Evolutionary conservation across 2,329 filamentous ascomycete genomes (phyloP).

Genomic region (Clonostachys rhizophaga): DNA sequence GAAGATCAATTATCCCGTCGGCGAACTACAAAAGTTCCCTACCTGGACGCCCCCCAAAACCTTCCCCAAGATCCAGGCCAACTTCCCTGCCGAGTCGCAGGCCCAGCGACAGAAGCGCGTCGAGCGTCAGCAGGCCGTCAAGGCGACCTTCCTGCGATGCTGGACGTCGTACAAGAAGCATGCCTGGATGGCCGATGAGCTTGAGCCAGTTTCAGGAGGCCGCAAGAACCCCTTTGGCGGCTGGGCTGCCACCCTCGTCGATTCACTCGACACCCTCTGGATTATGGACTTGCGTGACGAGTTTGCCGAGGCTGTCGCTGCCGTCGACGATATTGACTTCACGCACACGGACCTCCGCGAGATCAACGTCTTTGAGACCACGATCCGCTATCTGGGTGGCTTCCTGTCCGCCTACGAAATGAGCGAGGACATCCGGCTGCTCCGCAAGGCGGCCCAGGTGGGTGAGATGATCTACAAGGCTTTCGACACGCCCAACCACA

Average conservation of each 20-base stretch:
- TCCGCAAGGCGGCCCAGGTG: constrained; percentile 44
- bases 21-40: no score
- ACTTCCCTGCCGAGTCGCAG: constrained; percentile 16
- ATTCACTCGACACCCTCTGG: constrained; percentile 56
- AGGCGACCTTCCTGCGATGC: constrained; percentile 4
- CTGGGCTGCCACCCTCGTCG: constrained; percentile 56
- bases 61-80: constrained; percentile 25
- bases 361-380: constrained; percentile 50
- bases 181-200: constrained; percentile 49
- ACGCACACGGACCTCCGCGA: constrained; percentile 33
- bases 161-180: constrained; percentile 47
- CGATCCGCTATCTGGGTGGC: constrained; percentile 47
- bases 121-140: constrained; percentile 4
- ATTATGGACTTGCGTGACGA: constrained; percentile 57
- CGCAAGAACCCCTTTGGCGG: constrained; percentile 43
- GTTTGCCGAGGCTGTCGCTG: constrained; percentile 47
- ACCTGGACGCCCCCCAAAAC: no score
- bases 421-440: constrained; percentile 34
- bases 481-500: constrained; percentile 49
- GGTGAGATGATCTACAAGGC: constrained; percentile 49
- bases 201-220: constrained; percentile 40
- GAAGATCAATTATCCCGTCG: constrained; percentile 8
- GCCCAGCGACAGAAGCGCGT: constrained; percentile 15
- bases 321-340: constrained; percentile 46
- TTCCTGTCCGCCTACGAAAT: constrained; percentile 46